A percentile compares a stretch with the other conserved stretches of the same genome.
phyloP scores from a whole-genome alignment of 176 grass and related monocot species.

The Puya raimondii region DNA sequence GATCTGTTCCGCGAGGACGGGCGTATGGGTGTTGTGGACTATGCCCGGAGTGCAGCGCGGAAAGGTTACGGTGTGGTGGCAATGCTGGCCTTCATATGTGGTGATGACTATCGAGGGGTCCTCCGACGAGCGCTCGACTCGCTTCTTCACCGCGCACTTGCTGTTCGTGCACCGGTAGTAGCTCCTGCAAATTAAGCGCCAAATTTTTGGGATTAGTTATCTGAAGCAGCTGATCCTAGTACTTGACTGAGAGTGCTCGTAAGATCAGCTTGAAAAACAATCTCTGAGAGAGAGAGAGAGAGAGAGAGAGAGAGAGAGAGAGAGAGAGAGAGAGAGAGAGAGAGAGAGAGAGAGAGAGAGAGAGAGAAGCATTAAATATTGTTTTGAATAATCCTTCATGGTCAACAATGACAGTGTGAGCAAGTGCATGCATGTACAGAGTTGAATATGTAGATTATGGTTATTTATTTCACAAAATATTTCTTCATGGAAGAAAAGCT shows the following conservation, averaged over 20 bases:
- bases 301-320: background rate
- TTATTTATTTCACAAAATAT: too few relatives aligned
- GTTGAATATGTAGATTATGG: too few relatives aligned
- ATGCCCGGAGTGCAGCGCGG: constrained; percentile 9
- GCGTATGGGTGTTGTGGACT: constrained; percentile 25
- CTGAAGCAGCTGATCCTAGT: too few relatives aligned
- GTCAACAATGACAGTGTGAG: too few relatives aligned
- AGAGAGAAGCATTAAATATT: too few relatives aligned
- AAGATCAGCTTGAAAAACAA: too few relatives aligned
- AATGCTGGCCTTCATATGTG: constrained; percentile 85
- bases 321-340: background rate
- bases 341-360: too few relatives aligned
- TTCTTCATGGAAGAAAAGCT: too few relatives aligned
- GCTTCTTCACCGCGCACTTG: constrained; percentile 81
- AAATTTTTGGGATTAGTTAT: too few relatives aligned
- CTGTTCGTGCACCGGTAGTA: constrained; percentile 69
- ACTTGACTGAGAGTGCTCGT: too few relatives aligned
- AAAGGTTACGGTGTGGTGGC: constrained; percentile 54
- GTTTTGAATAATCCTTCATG: too few relatives aligned
- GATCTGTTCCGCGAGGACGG: constrained; percentile 31
- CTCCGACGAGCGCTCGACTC: constrained; percentile 54
- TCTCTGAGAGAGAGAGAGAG: background rate
- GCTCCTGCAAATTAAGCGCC: constrained; percentile 29
- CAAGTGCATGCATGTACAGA: background rate
- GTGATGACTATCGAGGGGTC: constrained; percentile 68